Evolutionary conservation across 768 basidiomycete genomes (phyloP).

Genomic region (Cystobasidium tubakii): DNA sequence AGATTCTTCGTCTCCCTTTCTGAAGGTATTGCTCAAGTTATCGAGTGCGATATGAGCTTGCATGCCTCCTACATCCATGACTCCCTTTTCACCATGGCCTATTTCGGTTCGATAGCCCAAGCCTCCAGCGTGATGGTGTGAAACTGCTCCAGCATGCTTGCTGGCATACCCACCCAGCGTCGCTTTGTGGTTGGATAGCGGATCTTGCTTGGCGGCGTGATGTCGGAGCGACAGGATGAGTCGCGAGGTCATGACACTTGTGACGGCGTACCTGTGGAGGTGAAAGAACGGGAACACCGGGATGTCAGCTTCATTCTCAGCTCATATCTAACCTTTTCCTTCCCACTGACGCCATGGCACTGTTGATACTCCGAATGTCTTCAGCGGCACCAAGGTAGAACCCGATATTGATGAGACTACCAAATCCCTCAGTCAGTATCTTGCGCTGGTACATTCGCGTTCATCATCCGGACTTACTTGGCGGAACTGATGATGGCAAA

Average conservation of each 20-base stretch:
- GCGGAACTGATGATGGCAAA: slow-evolving; percentile 24
- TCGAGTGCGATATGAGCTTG: not conserved
- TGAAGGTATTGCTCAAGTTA: not conserved
- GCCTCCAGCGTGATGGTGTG: not conserved
- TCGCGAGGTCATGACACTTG: not conserved
- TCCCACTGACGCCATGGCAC: not conserved
- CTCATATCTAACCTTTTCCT: no score
- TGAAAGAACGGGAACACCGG: no score
- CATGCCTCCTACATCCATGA: not conserved
- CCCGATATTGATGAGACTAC: slow-evolving; percentile 24
- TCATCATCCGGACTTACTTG: not conserved
- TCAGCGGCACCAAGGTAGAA: not conserved
- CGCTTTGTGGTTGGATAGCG: not conserved
- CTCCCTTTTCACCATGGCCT: not conserved
- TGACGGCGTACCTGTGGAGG: not conserved
- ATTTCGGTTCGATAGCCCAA: not conserved
- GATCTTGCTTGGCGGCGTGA: not conserved
- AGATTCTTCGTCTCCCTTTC: slow-evolving; percentile 6
- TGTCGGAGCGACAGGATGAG: not conserved
- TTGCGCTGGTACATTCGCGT: not conserved
- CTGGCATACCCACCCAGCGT: not conserved
- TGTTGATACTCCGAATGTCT: slow-evolving; percentile 3
- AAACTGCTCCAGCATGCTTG: not conserved
- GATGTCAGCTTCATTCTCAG: no score
- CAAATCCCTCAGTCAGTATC: not conserved